Conservation (phyloP, 2,329 filamentous ascomycete genomes). For the Scedosporium aurantiacum region DNA sequence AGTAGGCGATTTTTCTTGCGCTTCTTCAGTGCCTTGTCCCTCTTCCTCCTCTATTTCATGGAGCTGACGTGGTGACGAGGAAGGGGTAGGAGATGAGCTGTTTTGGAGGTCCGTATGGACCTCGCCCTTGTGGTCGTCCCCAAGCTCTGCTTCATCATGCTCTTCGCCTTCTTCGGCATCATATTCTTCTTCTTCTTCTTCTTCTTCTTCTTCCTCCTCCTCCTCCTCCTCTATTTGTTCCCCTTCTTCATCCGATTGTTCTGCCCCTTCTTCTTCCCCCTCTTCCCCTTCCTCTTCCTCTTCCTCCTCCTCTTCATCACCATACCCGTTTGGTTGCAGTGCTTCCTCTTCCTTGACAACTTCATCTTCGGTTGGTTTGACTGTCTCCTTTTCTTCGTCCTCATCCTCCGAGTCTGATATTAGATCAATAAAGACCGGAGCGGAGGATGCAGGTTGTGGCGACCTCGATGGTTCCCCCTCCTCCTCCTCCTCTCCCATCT, state of each 20-base stretch:
- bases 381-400: constrained; percentile 1
- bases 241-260: constrained; percentile 6
- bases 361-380: constrained; percentile 3
- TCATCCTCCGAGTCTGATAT: constrained; percentile 35
- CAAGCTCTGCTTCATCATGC: constrained; percentile 9
- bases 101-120: neutral
- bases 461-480: constrained; percentile 5
- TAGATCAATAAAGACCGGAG: constrained; percentile 34
- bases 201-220: constrained; percentile 12
- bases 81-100: neutral
- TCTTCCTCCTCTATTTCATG: neutral
- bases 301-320: neutral
- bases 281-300: neutral
- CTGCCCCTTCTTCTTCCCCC: neutral
- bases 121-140: neutral
- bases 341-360: constrained; percentile 5
- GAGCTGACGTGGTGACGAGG: neutral
- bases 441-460: constrained; percentile 13
- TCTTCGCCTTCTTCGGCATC: constrained; percentile 26
- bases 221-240: constrained; percentile 6
- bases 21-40: neutral
- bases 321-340: neutral
- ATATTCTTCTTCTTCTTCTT: constrained; percentile 6
- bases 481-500: constrained; percentile 1
- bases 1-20: neutral